Conservation (phyloP, 768 basidiomycete genomes). For the Tricholoma furcatifolium region DNA sequence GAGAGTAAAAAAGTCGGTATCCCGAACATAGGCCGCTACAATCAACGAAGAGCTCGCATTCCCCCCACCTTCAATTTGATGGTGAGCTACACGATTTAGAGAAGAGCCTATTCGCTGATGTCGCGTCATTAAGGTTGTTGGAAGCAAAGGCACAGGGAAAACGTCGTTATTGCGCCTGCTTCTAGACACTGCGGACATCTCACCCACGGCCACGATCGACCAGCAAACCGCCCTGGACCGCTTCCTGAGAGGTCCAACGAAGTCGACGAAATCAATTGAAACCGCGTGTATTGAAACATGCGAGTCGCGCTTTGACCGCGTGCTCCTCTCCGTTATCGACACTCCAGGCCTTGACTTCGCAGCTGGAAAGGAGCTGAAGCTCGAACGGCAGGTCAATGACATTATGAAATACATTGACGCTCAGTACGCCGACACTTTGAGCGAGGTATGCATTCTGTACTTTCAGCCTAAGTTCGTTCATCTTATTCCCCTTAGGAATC, state of each 20-base stretch:
- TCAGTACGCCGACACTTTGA: conserved; percentile 85
- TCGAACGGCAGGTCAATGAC: conserved; percentile 74
- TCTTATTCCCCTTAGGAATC: conserved; percentile 56
- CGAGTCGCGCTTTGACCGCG: conserved; percentile 79
- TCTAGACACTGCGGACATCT: conserved; percentile 82
- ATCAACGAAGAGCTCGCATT: conserved; percentile 62
- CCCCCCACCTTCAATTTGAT: conserved; percentile 86
- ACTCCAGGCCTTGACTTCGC: conserved; percentile 83
- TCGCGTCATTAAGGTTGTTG: conserved; percentile 61
- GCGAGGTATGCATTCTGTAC: conserved; percentile 52
- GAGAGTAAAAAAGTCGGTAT: conserved; percentile 50
- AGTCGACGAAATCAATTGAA: conserved; percentile 61
- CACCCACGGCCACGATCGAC: conserved; percentile 72
- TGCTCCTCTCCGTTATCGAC: conserved; percentile 79
- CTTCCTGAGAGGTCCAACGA: conserved; percentile 61
- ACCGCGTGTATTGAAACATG: conserved; percentile 77
- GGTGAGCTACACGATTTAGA: conserved; percentile 39
- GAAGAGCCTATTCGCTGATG: background rate
- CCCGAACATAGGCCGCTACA: conserved; percentile 43
- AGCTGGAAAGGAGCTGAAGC: conserved; percentile 68
- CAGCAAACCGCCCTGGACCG: conserved; percentile 63
- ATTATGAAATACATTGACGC: conserved; percentile 78
- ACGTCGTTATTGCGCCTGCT: conserved; percentile 78
- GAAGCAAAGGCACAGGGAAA: conserved; percentile 81
- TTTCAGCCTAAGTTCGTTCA: conserved; percentile 4